Evolutionary conservation across 108 stramenopile genomes (phyloP).

Genomic region (Discostella stelligeroides): DNA sequence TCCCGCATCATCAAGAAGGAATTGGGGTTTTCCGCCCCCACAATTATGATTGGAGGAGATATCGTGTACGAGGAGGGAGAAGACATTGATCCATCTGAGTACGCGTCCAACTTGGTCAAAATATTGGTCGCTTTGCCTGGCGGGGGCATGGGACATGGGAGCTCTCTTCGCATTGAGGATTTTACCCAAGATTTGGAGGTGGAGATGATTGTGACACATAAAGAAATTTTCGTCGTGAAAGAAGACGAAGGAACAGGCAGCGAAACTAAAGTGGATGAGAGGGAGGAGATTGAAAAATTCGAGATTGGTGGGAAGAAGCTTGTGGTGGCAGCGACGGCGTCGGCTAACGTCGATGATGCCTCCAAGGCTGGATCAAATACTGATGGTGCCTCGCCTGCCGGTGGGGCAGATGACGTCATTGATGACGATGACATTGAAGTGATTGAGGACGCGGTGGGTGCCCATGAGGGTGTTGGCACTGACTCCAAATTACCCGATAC

Average conservation of each 20-base stretch:
- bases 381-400: background rate
- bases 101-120: conserved; percentile 60
- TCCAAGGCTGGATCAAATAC: conserved; percentile 3
- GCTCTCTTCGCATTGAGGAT: conserved; percentile 84
- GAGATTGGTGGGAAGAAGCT: conserved; percentile 67
- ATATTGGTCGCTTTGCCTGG: conserved; percentile 62
- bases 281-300: conserved; percentile 61
- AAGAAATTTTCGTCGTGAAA: conserved; percentile 36
- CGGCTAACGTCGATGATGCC: conserved; percentile 5
- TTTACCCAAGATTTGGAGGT: conserved; percentile 90
- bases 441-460: conserved; percentile 23
- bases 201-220: conserved; percentile 70
- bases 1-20: conserved; percentile 65
- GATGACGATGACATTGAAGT: conserved; percentile 35
- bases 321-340: conserved; percentile 2
- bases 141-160: conserved; percentile 90
- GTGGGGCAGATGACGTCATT: background rate
- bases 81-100: conserved; percentile 65
- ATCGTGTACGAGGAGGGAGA: conserved; percentile 87
- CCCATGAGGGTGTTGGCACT: conserved; percentile 33
- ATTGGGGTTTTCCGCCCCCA: conserved; percentile 87
- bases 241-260: conserved; percentile 41
- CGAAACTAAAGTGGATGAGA: conserved; percentile 49
- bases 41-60: conserved; percentile 57
- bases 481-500: conserved; percentile 7